Percentiles rank a stretch among this genome's conserved stretches.
These are phyloP conservation scores for Tricholoma sp. DNA, from an alignment of 768 basidiomycete species.

Conservation along the genomic window DNA sequence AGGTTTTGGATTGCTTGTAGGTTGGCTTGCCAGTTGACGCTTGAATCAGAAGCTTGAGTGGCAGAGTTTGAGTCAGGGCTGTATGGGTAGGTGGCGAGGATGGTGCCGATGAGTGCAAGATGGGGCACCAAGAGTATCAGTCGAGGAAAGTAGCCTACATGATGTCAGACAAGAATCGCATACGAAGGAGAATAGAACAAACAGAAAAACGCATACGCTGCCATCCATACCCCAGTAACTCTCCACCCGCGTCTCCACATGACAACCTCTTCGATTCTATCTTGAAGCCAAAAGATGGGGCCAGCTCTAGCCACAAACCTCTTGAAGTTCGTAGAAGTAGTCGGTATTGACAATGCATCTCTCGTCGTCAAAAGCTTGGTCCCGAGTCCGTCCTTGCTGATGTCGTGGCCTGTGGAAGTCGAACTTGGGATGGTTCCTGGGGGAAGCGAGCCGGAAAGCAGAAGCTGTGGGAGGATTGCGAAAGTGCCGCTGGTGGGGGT, in stretches of 20 bases:
- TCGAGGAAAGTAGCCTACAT: constrained; percentile 70
- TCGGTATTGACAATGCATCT: constrained; percentile 73
- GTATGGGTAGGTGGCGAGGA: constrained; percentile 63
- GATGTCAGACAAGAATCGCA: neutral
- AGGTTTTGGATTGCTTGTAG: constrained; percentile 88
- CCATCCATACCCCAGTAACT: constrained; percentile 70
- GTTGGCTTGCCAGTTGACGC: constrained; percentile 78
- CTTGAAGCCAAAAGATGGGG: constrained; percentile 87
- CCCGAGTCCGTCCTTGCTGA: constrained; percentile 10
- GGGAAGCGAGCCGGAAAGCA: constrained; percentile 25
- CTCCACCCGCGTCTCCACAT: constrained; percentile 78
- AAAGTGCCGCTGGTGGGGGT: constrained; percentile 24
- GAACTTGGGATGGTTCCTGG: constrained; percentile 10
- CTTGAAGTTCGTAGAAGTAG: constrained; percentile 75
- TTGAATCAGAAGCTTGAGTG: constrained; percentile 41
- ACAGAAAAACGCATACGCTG: constrained; percentile 78
- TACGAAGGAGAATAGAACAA: constrained; percentile 18
- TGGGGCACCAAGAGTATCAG: constrained; percentile 70
- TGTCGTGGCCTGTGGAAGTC: constrained; percentile 10
- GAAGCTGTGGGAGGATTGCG: constrained; percentile 35
- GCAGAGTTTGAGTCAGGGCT: constrained; percentile 16
- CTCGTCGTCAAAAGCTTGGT: constrained; percentile 47
- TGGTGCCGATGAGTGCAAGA: constrained; percentile 50
- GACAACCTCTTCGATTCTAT: constrained; percentile 79
- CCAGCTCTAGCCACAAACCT: constrained; percentile 74